These are phyloP conservation scores for Tolypocladium sp. DNA, from an alignment of 2,329 filamentous ascomycete species.

Conservation along the genomic window DNA sequence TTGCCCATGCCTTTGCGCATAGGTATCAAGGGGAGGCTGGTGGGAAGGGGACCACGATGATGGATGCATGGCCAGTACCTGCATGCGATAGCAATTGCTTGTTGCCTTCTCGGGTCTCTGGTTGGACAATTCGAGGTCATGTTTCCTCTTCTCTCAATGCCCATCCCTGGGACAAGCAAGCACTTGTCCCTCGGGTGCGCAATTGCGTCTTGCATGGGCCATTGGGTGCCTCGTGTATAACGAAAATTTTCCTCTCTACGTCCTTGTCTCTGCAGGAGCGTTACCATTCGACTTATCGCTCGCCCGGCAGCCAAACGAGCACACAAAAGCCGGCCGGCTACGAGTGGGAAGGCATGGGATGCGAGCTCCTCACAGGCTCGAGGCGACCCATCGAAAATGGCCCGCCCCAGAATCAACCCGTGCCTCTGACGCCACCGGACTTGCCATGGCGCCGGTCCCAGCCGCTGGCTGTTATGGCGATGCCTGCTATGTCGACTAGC, in stretches of 20 bases:
- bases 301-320: neutral
- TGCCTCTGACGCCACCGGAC: constrained; percentile 1
- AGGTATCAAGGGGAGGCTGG: neutral
- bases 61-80: constrained; percentile 4
- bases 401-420: neutral
- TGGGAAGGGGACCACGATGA: neutral
- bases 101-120: neutral
- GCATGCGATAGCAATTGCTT: constrained; percentile 2
- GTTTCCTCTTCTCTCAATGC: constrained; percentile 4
- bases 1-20: neutral
- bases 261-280: neutral
- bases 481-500: neutral
- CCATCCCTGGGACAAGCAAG: neutral
- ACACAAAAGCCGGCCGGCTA: neutral
- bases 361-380: no score
- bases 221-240: neutral
- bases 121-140: constrained; percentile 5
- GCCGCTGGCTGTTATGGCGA: neutral
- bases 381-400: neutral
- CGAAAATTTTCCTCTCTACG: neutral
- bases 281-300: neutral
- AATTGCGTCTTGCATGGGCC: neutral
- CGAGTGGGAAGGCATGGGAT: neutral
- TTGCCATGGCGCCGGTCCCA: constrained; percentile 2
- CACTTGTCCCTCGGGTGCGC: neutral